phyloP scores from a whole-genome alignment of 2,329 filamentous ascomycete species.

The Paracoccidioides brasiliensis region DNA sequence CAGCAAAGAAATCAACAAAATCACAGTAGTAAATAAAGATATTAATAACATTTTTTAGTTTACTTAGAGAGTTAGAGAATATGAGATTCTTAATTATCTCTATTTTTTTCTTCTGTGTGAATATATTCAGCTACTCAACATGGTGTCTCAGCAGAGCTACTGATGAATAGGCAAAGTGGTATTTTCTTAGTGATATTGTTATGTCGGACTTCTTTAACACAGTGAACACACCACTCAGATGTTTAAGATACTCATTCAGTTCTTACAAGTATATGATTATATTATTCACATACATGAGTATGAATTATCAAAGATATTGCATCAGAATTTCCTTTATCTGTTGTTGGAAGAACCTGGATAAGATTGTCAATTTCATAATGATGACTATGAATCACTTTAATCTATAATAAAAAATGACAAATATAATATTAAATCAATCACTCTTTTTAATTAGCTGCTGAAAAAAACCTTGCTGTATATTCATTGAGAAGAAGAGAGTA shows the following conservation, averaged over 20 bases:
- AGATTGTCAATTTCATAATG: background rate
- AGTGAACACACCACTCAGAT: background rate
- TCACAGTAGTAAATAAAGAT: background rate
- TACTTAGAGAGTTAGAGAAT: background rate
- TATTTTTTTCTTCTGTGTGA: background rate
- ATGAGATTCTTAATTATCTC: background rate
- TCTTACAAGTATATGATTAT: background rate
- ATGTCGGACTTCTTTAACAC: background rate
- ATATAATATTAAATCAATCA: background rate
- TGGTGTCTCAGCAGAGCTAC: background rate
- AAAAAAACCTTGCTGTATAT: conserved; percentile 1
- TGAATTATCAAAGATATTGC: background rate
- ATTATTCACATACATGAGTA: background rate
- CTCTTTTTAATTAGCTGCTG: background rate
- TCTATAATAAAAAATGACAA: background rate
- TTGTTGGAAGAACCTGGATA: background rate
- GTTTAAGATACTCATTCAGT: background rate
- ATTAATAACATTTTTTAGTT: background rate
- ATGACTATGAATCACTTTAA: background rate
- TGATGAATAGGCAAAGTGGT: background rate
- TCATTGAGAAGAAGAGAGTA: background rate
- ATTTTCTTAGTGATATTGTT: background rate
- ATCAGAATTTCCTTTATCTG: background rate
- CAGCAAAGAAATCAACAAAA: background rate
- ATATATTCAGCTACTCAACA: background rate